Conservation (phyloP, 768 basidiomycete species). For the Termitomyces sp. region DNA sequence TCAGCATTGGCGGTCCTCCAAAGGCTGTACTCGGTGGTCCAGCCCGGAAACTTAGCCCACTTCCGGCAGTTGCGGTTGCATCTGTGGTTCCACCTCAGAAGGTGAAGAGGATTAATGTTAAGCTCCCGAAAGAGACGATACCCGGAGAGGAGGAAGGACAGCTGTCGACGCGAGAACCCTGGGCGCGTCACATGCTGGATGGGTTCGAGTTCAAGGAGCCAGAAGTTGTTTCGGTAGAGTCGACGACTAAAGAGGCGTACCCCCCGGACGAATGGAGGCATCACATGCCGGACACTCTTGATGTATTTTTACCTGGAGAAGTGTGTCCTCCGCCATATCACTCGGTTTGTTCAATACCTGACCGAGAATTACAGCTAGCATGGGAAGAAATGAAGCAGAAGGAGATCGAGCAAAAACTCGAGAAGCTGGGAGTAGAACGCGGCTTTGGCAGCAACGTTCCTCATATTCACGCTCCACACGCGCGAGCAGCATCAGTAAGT, state of each 20-base stretch:
- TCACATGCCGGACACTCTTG: constrained; percentile 59
- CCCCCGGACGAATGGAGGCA: constrained; percentile 61
- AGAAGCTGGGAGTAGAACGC: constrained; percentile 74
- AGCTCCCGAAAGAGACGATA: constrained; percentile 67
- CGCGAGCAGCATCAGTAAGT: constrained; percentile 79
- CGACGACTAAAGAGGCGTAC: constrained; percentile 45
- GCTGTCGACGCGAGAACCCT: constrained; percentile 39
- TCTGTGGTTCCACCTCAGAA: constrained; percentile 34
- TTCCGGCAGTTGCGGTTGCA: constrained; percentile 31
- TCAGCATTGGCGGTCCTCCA: constrained; percentile 83
- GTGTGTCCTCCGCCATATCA: constrained; percentile 28
- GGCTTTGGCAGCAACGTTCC: constrained; percentile 48
- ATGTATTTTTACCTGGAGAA: constrained; percentile 81
- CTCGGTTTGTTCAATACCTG: constrained; percentile 3
- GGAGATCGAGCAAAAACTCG: constrained; percentile 76
- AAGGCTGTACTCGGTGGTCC: constrained; percentile 82
- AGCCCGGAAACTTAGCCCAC: constrained; percentile 67
- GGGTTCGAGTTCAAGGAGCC: constrained; percentile 15
- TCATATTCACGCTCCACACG: constrained; percentile 69
- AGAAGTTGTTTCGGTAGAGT: constrained; percentile 20
- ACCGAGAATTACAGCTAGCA: constrained; percentile 39
- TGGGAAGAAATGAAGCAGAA: constrained; percentile 71
- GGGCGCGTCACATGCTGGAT: constrained; percentile 57
- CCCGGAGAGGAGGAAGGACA: constrained; percentile 33
- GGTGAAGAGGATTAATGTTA: constrained; percentile 63